phyloP scores from a whole-genome alignment of 192 early-diverging fungal species.

The Coemansia furcata region DNA sequence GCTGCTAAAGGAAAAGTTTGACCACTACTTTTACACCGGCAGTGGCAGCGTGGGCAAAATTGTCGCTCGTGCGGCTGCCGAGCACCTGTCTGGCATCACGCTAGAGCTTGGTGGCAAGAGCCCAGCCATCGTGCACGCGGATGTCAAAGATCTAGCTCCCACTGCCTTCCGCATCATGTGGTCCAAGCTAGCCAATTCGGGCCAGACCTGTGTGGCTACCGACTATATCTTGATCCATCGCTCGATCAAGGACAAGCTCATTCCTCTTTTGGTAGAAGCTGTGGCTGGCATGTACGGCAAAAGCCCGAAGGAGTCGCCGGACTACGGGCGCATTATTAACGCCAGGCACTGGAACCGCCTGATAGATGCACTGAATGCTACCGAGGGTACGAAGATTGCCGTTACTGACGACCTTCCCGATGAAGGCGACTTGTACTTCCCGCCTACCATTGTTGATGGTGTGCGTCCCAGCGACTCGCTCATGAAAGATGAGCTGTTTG shows the following conservation, averaged over 20 bases:
- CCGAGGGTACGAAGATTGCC: constrained; percentile 54
- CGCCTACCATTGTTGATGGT: constrained; percentile 78
- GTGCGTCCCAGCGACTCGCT: constrained; percentile 60
- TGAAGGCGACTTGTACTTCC: constrained; percentile 65
- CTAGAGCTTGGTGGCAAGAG: constrained; percentile 95
- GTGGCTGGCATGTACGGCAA: constrained; percentile 52
- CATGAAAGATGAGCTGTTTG: constrained; percentile 91
- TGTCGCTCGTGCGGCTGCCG: constrained; percentile 79
- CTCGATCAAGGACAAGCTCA: constrained; percentile 57
- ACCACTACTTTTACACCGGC: constrained; percentile 95
- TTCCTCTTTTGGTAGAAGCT: constrained; percentile 54
- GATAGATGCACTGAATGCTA: constrained; percentile 45
- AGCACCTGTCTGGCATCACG: constrained; percentile 82
- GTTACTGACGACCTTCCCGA: constrained; percentile 59
- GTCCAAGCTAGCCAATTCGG: constrained; percentile 83
- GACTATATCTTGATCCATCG: constrained; percentile 79
- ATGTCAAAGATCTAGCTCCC: constrained; percentile 60
- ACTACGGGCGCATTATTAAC: constrained; percentile 74
- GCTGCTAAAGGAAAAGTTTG: constrained; percentile 76
- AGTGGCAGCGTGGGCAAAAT: constrained; percentile 75
- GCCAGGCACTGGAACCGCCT: constrained; percentile 70
- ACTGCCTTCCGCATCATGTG: constrained; percentile 73
- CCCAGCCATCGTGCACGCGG: constrained; percentile 64
- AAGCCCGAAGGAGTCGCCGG: constrained; percentile 49
- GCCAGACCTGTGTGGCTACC: constrained; percentile 87